Base-by-base conservation (phyloP, 495 filamentous ascomycete species). In the Friedmanniomyces simplex region DNA sequence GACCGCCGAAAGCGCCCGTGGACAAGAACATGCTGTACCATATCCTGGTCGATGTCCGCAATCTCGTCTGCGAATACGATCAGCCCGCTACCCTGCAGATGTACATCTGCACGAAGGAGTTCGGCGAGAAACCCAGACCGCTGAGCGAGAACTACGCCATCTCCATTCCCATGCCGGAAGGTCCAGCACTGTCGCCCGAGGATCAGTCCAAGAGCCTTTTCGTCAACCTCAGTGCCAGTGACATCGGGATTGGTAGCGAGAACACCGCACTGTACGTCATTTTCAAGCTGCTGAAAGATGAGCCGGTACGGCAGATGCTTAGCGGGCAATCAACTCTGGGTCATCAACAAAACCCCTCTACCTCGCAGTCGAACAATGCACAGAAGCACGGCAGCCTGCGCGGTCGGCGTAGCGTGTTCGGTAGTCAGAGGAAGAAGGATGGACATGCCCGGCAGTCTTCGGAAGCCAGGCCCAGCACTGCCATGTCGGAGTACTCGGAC, bases 401-500 rank as follows among this genome's bases (percentile, higher is more conserved):
- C 10, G 85, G 87, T 62, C 81, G 90, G 61, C 80, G 83, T 68
- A 95, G 90, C 69, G 72, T 91, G 66, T 90, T 94, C 83, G 94
- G 88, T 83, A 82, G 82, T 0, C 71, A 74, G 41, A 72, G 68
- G 71, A 72, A 45, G 57, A 64, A 56, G 62, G 81, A 76, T 63
- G 74, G 70, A 12, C 54, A 55, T 43, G 25, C 12, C 22, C 63
- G 60, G 11, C 64, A 78, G 72, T 52, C 61, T 13, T 67, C 70
- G 2, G 52, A 66, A 50, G n/a, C 49, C 11, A 32, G 61, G 8
- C 61, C 61, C 1, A 26, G 12, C 20, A 64, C 61, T 4, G 57
- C 52, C 8, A 8, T 28, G 28, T 64, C 61, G 0, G 50, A 55
- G 30, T 46, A 42, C 14, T 60, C 59, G 1, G 48, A 57, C 46